Base-by-base conservation (phyloP, 768 basidiomycete species). In the Amanita rimosa region DNA sequence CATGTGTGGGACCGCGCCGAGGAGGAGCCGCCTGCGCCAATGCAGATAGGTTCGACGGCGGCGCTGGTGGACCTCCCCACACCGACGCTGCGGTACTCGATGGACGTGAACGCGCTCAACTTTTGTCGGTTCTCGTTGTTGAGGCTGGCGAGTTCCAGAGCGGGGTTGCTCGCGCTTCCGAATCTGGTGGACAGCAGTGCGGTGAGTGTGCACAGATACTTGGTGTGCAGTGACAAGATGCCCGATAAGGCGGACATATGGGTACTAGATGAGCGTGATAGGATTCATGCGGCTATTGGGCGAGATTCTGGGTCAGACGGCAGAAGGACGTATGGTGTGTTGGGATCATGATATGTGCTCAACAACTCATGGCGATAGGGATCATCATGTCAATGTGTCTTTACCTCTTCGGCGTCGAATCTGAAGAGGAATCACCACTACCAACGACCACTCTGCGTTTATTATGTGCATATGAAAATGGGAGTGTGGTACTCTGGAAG, bases 91-190 rank as follows among this genome's bases (percentile, higher is more conserved):
- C 60, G 65, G 9, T 84, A 82, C 56, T 84, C 85, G 0, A 66
- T 98, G 62, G 87, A 92, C 57, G 82, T 94, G 51, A 99, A 99
- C 60, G 83, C 95, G 1, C 72, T 98, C 48, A 96, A 95, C 59
- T 97, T 85, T 62, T 98, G 95, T 64, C 79, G 85, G 2, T 93
- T 96, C 64, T 85, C 88, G 6, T 67, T 97, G 2, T 60, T 85
- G 27, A 56, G 34, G 27, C 46, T 52, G 33, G 19, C 38, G 37
- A 52, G 27, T 1, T 27, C 27, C 27, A 27, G 27, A 27, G 27
- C 27, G 27, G 27, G 27, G 57, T 33, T 92, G 39, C 60, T 97
- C 22, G 90, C 89, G 0, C 67, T 96, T 11, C 93, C 93, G 0
- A 94, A 93, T 57, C 70, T 97, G 19, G 74, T 92, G 7, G 91